Conservation (phyloP, 2,329 filamentous ascomycete genomes). For the Talaromyces funiculosus region DNA sequence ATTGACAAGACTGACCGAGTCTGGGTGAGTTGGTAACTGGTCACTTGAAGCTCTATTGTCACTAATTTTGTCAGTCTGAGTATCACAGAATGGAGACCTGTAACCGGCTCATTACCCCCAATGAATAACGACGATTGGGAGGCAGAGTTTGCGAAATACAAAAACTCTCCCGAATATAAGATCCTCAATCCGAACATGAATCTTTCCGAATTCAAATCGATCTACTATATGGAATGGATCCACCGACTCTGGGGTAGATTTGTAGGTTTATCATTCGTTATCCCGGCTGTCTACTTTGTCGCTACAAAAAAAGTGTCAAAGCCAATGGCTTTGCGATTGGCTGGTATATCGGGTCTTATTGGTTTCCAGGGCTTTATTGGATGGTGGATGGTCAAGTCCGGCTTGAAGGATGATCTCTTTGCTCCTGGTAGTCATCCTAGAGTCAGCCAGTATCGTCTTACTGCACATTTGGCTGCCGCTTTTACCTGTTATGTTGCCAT, state of each 20-base stretch:
- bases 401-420: slow-evolving; percentile 92
- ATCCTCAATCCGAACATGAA: slow-evolving; percentile 90
- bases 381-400: slow-evolving; percentile 99
- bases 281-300: slow-evolving; percentile 86
- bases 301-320: slow-evolving; percentile 69
- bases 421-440: slow-evolving; percentile 83
- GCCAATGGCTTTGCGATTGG: slow-evolving; percentile 69
- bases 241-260: slow-evolving; percentile 92
- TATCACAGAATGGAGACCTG: slow-evolving; percentile 97
- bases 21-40: slow-evolving; percentile 58
- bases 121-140: slow-evolving; percentile 78
- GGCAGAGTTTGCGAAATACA: slow-evolving; percentile 87
- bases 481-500: slow-evolving; percentile 93
- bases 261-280: slow-evolving; percentile 81
- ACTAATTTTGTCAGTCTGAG: slow-evolving; percentile 59
- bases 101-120: slow-evolving; percentile 86
- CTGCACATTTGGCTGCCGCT: slow-evolving; percentile 81
- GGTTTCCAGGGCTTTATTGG: slow-evolving; percentile 93
- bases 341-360: slow-evolving; percentile 81
- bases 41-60: neutral
- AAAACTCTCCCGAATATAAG: slow-evolving; percentile 84
- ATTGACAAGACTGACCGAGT: slow-evolving; percentile 89
- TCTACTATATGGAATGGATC: slow-evolving; percentile 99
- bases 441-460: slow-evolving; percentile 89
- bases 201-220: slow-evolving; percentile 91